Evolutionary conservation across 441 rosid species (phyloP).

Genomic region (Isatis lusitanica): DNA sequence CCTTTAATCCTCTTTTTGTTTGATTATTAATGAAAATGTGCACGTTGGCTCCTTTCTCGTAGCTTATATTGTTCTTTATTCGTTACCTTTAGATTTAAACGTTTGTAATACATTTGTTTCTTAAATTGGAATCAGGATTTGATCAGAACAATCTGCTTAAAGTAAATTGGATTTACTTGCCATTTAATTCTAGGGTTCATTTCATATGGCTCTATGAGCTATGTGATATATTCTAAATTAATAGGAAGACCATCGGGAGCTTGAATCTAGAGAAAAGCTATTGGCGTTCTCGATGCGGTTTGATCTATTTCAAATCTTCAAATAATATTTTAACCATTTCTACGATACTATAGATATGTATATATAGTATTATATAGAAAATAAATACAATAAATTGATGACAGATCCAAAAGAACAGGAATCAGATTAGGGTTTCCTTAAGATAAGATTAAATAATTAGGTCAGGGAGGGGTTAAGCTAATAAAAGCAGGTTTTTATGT

Average conservation of each 20-base stretch:
- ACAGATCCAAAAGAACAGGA: slow-evolving; percentile 18
- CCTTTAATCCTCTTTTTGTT: not conserved
- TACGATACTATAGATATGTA: slow-evolving; percentile 15
- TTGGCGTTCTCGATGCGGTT: slow-evolving; percentile 20
- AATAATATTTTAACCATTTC: not conserved
- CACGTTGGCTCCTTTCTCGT: slow-evolving; percentile 20
- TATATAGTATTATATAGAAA: not conserved
- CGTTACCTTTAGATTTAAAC: not conserved
- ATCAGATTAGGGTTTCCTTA: slow-evolving; percentile 17
- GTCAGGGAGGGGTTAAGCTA: slow-evolving; percentile 6
- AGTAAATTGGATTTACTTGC: no score
- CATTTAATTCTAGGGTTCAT: no score
- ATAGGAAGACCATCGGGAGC: not conserved
- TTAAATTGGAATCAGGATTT: not conserved
- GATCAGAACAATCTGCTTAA: no score
- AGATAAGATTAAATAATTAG: slow-evolving; percentile 15
- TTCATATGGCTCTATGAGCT: not conserved
- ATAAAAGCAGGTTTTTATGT: not conserved
- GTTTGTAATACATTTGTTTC: not conserved
- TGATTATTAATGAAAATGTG: slow-evolving; percentile 10
- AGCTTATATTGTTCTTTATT: not conserved
- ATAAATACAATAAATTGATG: not conserved
- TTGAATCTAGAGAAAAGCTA: slow-evolving; percentile 20
- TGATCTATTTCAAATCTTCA: slow-evolving; percentile 19
- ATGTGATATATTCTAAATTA: slow-evolving; percentile 7